Evolutionary conservation across 2,329 filamentous ascomycete species (phyloP).

Genomic region (Botrytis paeoniae): DNA sequence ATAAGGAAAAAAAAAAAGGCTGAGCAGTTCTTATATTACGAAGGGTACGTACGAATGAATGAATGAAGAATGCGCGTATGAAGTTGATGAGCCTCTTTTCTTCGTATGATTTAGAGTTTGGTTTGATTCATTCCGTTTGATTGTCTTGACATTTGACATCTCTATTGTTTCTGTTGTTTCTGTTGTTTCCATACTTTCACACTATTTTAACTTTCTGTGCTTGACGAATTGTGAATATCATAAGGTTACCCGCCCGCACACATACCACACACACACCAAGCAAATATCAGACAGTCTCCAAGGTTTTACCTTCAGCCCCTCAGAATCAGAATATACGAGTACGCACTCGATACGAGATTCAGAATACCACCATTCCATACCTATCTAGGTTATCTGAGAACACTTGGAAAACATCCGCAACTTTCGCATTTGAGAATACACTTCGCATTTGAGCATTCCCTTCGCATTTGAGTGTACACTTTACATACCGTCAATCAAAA

Average conservation of each 20-base stretch:
- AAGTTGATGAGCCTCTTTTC: slow-evolving; percentile 12
- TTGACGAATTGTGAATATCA: not conserved
- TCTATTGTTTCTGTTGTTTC: not conserved
- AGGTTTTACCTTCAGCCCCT: not conserved
- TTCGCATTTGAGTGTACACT: not conserved
- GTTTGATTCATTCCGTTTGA: not conserved
- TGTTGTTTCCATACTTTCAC: too few relatives aligned
- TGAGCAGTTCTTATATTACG: not conserved
- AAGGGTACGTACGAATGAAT: not conserved
- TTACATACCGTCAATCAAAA: not conserved
- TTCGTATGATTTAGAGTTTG: not conserved
- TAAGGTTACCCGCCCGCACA: not conserved
- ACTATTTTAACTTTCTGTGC: not conserved
- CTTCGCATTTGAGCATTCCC: not conserved
- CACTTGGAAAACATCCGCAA: not conserved
- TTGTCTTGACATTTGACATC: not conserved
- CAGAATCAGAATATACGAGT: not conserved
- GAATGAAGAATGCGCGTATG: not conserved
- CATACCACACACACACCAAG: not conserved
- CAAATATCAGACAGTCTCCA: not conserved
- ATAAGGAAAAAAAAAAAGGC: not conserved
- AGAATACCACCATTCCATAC: not conserved
- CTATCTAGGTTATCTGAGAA: not conserved
- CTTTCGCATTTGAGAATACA: not conserved
- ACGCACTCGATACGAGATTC: not conserved